phyloP scores from a whole-genome alignment of 805 yeast species.

The Metahyphopichia silvanorum region DNA sequence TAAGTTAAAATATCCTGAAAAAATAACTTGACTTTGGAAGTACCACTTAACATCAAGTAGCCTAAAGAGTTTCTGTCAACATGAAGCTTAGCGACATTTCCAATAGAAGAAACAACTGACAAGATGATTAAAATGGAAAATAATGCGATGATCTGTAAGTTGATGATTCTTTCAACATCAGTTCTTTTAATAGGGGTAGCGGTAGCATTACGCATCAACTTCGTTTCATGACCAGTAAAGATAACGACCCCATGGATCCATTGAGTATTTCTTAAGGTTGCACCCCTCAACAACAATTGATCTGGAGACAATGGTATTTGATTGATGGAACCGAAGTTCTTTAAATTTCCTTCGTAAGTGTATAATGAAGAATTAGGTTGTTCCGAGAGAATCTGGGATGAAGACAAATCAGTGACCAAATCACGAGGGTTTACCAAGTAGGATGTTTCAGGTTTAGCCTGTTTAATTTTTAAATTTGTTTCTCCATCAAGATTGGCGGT shows the following conservation, averaged over 20 bases:
- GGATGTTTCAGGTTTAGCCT: conserved; percentile 76
- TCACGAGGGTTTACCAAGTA: conserved; percentile 64
- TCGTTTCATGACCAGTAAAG: conserved; percentile 98
- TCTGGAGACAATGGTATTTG: conserved; percentile 80
- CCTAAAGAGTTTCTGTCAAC: conserved; percentile 50
- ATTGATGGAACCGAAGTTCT: conserved; percentile 48
- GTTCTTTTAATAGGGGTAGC: conserved; percentile 98
- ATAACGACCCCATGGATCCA: conserved; percentile 94
- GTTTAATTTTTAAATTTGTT: conserved; percentile 93
- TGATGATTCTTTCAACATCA: conserved; percentile 93
- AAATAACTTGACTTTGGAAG: conserved; percentile 65
- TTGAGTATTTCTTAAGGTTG: conserved; percentile 88
- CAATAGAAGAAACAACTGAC: conserved; percentile 78
- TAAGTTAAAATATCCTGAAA: conserved; percentile 87
- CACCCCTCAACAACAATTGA: conserved; percentile 90
- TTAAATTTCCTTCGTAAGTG: conserved; percentile 88
- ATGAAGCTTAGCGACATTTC: conserved; percentile 73
- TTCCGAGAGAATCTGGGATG: conserved; percentile 63
- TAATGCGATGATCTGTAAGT: conserved; percentile 84
- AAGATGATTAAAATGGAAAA: conserved; percentile 76
- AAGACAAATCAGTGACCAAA: conserved; percentile 28
- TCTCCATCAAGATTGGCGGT: conserved; percentile 98
- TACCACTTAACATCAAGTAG: conserved; percentile 67
- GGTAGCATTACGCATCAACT: conserved; percentile 96
- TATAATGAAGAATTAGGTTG: conserved; percentile 92